Evolutionary conservation across 2,329 filamentous ascomycete species (phyloP).

Genomic region (Aspergillus fructus): DNA sequence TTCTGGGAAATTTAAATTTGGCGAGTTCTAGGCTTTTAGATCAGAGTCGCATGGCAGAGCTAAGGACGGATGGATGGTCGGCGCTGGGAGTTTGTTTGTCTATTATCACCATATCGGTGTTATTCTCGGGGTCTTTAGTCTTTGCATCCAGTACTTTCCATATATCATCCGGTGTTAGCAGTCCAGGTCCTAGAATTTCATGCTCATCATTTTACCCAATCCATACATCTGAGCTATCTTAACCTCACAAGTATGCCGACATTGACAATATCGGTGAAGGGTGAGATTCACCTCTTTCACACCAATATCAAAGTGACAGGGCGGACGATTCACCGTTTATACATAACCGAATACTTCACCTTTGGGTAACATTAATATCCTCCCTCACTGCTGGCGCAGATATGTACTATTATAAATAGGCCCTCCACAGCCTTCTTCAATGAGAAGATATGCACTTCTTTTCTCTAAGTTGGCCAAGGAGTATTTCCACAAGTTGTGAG

Average conservation of each 20-base stretch:
- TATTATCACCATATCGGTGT: not conserved
- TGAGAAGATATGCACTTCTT: no score
- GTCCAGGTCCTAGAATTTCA: not conserved
- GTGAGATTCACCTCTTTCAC: not conserved
- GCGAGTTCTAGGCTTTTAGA: conserved; percentile 5
- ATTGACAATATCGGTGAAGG: no score
- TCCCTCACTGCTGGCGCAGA: no score
- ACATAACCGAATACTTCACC: no score
- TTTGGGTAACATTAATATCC: no score
- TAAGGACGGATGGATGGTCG: not conserved
- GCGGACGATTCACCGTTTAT: no score
- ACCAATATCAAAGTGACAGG: not conserved
- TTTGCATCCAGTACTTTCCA: not conserved
- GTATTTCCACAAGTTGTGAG: no score
- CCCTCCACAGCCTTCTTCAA: no score
- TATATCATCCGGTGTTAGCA: not conserved
- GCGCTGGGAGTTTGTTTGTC: conserved; percentile 5
- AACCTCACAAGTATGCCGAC: not conserved
- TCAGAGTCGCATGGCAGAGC: not conserved
- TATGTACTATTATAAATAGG: no score
- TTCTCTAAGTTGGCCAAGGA: no score
- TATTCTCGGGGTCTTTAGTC: not conserved
- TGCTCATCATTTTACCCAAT: not conserved
- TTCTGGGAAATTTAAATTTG: conserved; percentile 8
- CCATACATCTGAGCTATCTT: not conserved